Evolutionary conservation across 495 filamentous ascomycete species (phyloP).

Genomic region (Lepidopterella palustris): DNA sequence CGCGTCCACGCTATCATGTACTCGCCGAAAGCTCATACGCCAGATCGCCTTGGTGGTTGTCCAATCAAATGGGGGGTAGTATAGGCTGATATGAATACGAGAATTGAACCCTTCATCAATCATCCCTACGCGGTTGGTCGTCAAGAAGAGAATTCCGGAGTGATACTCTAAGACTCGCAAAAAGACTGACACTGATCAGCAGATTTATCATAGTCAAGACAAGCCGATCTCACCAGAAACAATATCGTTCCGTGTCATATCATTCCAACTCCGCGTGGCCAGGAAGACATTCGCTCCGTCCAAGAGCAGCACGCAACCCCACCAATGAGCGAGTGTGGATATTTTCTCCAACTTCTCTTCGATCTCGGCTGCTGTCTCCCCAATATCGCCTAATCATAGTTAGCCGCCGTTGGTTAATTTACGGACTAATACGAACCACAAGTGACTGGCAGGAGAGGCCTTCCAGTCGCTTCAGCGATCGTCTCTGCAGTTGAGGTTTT

Average conservation of each 20-base stretch:
- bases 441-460: conserved; percentile 31
- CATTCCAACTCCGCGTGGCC: too few species aligned
- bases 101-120: conserved; percentile 39
- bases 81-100: conserved; percentile 33
- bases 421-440: too few species aligned
- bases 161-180: conserved; percentile 54
- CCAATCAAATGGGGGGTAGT: not conserved
- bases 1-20: too few species aligned
- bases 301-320: too few species aligned
- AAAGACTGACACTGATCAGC: conserved; percentile 42
- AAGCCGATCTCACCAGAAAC: not conserved
- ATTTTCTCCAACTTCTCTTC: conserved; percentile 25
- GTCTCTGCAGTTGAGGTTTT: conserved; percentile 33
- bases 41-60: not conserved
- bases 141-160: conserved; percentile 51
- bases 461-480: conserved; percentile 29
- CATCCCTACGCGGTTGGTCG: conserved; percentile 48
- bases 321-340: too few species aligned
- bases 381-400: conserved; percentile 29
- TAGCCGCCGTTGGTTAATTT: too few species aligned
- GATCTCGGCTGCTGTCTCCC: conserved; percentile 20
- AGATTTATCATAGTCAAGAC: not conserved
- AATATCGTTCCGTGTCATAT: too few species aligned
- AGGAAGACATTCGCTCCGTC: too few species aligned
- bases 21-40: too few species aligned